phyloP scores from a whole-genome alignment of 1,139 yeast species.

The Komagataea norvegica region DNA sequence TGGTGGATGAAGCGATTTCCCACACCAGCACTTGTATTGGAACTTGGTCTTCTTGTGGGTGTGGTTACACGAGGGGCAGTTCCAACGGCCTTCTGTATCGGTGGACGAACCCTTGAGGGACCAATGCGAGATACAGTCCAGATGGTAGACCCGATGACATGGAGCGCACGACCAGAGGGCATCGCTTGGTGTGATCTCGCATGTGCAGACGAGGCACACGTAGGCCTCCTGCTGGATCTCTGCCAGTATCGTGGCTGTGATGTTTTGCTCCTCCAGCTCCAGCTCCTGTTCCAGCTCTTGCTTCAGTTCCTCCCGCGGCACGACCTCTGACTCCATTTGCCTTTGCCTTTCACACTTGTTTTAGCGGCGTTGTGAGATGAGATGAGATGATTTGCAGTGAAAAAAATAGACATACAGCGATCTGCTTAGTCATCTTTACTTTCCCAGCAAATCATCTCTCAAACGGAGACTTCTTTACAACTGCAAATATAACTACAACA shows the following conservation, averaged over 20 bases:
- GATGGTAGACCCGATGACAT: slow-evolving; percentile 77
- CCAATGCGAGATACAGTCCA: slow-evolving; percentile 80
- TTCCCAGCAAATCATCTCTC: not conserved
- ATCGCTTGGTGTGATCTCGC: slow-evolving; percentile 66
- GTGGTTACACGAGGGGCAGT: slow-evolving; percentile 82
- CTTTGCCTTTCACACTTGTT: not conserved
- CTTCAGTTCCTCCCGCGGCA: slow-evolving; percentile 2
- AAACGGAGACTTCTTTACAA: not conserved
- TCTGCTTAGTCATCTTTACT: not conserved
- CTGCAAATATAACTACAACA: not conserved
- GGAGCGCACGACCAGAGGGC: slow-evolving; percentile 68
- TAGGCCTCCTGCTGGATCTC: slow-evolving; percentile 69
- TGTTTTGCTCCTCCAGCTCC: slow-evolving; percentile 22
- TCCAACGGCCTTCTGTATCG: slow-evolving; percentile 55
- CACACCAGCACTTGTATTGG: slow-evolving; percentile 86
- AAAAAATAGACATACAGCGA: not conserved
- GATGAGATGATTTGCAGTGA: too few relatives aligned
- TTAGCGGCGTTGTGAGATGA: too few relatives aligned
- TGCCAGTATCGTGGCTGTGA: slow-evolving; percentile 31
- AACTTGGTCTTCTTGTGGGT: slow-evolving; percentile 23
- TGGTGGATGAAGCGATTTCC: slow-evolving; percentile 64
- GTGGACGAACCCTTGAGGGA: slow-evolving; percentile 71
- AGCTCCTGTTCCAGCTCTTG: slow-evolving; percentile 14
- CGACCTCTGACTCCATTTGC: slow-evolving; percentile 3
- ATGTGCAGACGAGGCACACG: slow-evolving; percentile 78